These are phyloP conservation scores for Rhizophlyctis rosea DNA, from an alignment of 192 early-diverging fungal genomes.

Conservation along the genomic window DNA sequence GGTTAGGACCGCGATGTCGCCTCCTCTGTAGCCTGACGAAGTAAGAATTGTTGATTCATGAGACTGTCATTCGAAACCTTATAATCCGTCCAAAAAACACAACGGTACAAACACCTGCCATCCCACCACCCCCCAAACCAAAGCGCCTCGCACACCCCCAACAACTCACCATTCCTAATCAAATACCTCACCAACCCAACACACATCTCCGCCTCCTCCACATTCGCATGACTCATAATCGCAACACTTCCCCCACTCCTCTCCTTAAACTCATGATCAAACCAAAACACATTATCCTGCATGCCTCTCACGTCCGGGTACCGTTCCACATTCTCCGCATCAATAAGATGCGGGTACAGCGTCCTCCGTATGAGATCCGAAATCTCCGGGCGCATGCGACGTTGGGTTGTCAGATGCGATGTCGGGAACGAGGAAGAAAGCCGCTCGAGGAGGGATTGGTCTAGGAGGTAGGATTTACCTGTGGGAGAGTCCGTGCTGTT, in stretches of 20 bases:
- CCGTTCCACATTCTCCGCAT: constrained; percentile 2
- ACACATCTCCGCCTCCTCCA: constrained; percentile 24
- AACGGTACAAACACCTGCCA: no score
- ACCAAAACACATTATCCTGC: constrained; percentile 28
- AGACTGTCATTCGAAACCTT: no score
- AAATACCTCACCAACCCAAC: constrained; percentile 32
- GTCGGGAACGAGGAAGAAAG: constrained; percentile 23
- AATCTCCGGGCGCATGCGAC: constrained; percentile 39
- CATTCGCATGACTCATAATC: constrained; percentile 19
- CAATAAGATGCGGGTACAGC: constrained; percentile 30
- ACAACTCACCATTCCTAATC: constrained; percentile 24
- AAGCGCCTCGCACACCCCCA: no score
- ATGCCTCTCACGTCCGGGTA: constrained; percentile 33
- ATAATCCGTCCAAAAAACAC: no score
- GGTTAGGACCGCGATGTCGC: constrained; percentile 34
- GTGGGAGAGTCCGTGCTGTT: background rate
- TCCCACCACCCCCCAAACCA: no score
- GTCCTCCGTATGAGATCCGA: constrained; percentile 21
- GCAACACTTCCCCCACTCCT: constrained; percentile 2
- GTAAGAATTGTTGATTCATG: no score
- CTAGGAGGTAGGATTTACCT: constrained; percentile 24
- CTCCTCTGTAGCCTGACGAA: constrained; percentile 23
- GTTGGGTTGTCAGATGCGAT: constrained; percentile 21
- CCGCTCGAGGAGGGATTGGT: constrained; percentile 39
- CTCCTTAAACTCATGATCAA: constrained; percentile 27